phyloP scores from a whole-genome alignment of 805 yeast genomes.

The Lipomyces lipofer region DNA sequence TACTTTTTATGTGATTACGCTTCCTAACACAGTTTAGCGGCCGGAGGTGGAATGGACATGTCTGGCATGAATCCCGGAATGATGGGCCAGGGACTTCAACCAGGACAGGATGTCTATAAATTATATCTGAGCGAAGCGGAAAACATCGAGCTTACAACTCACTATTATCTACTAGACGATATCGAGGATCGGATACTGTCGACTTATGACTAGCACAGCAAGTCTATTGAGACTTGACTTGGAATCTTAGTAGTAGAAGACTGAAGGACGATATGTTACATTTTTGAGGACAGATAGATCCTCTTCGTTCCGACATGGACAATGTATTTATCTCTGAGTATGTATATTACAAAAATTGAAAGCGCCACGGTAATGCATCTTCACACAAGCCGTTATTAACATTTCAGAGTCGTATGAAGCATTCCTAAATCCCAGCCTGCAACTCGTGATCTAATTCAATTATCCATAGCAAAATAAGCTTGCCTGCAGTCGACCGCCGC shows the following conservation, averaged over 20 bases:
- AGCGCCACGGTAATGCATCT: neutral
- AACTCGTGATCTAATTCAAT: neutral
- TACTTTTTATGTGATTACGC: neutral
- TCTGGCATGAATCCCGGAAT: conserved; percentile 40
- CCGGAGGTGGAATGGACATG: conserved; percentile 47
- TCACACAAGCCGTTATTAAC: too few species aligned
- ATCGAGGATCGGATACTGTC: conserved; percentile 56
- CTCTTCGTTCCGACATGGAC: too few species aligned
- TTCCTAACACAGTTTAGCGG: conserved; percentile 29
- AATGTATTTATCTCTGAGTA: too few species aligned
- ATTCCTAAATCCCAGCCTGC: neutral
- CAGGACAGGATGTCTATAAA: conserved; percentile 52
- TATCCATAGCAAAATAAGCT: conserved; percentile 51
- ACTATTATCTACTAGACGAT: conserved; percentile 56
- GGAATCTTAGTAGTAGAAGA: too few species aligned
- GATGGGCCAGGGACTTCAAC: conserved; percentile 53
- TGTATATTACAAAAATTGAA: conserved; percentile 1
- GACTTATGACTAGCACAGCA: conserved; percentile 24
- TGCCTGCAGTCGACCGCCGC: conserved; percentile 81
- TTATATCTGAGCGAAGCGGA: conserved; percentile 72
- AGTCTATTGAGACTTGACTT: too few species aligned
- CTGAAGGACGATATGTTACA: too few species aligned
- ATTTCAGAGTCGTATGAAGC: too few species aligned
- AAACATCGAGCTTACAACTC: conserved; percentile 62
- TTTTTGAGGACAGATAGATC: too few species aligned